A percentile compares a stretch with the other conserved stretches of the same genome.
phyloP scores from a whole-genome alignment of 1,284 basidiomycete genomes.

The Coriolopsis trogii region DNA sequence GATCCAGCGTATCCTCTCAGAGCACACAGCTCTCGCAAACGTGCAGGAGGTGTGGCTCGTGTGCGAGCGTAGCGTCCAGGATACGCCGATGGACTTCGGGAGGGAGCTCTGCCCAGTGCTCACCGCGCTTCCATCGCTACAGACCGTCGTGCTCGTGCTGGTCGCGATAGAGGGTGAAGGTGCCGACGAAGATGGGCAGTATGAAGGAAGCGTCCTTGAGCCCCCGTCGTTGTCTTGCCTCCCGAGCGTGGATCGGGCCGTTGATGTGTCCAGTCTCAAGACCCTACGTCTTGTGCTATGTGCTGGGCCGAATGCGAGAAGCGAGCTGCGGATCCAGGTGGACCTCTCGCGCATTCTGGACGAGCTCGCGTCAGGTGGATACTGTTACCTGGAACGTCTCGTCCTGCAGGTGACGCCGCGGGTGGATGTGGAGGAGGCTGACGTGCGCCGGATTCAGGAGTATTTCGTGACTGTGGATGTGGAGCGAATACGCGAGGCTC shows the following conservation, averaged over 20 bases:
- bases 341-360: background rate
- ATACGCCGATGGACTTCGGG: too few species aligned
- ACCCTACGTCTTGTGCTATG: background rate
- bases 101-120: background rate
- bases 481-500: background rate
- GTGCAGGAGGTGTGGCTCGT: slow-evolving; percentile 7
- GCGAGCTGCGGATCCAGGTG: background rate
- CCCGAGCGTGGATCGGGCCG: background rate
- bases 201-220: background rate
- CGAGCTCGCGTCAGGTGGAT: background rate
- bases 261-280: background rate
- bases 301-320: too few species aligned
- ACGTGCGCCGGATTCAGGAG: background rate
- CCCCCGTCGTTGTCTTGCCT: background rate
- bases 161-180: background rate
- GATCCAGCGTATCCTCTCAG: slow-evolving; percentile 1
- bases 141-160: background rate
- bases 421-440: background rate
- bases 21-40: background rate
- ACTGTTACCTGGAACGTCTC: slow-evolving; percentile 1
- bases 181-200: too few species aligned
- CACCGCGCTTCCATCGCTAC: background rate
- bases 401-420: background rate
- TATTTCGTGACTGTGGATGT: background rate
- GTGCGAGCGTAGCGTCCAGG: background rate